Evolutionary conservation across 2,329 filamentous ascomycete genomes (phyloP), one percentile per base, ranked within the genome.

Genomic region (Microdochium bolleyi): DNA sequence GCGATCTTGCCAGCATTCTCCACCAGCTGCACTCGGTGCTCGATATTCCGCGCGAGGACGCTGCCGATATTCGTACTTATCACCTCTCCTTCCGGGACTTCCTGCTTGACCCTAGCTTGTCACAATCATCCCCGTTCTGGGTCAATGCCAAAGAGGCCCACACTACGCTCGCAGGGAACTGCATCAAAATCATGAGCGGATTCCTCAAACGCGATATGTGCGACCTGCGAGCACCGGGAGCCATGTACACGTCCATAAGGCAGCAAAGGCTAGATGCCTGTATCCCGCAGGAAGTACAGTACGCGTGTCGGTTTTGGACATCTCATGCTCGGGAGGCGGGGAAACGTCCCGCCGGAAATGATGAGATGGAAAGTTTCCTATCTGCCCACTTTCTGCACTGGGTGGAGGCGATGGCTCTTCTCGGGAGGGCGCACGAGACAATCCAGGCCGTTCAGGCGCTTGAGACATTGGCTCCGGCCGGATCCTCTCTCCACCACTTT

Each of bases 1-100:
- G 51, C 2, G 51, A 7, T 8, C 52, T 72, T 9, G 49, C 57
- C 8, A 22, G 50, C 9, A 58, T 52, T 11, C 55, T 70, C 11
- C 53, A 64, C 11, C 34, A 56, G 3, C 64, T 73, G 9, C 65
- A 71, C 53, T 68, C 70, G 0, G 63, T 72, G 4, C 50, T 74
- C 0, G 55, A 58, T 24, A 53, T 72, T 2, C 66, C 69, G 2
- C 50, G 50, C 3, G 32, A 55, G 11, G 1, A 52, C 9, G 49
- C 55, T 52, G 24, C 24, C 3, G 64, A 67, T 0, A 49, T 72
- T 3, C 60, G 58, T 16, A 53, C 67, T 0, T 59, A 67, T 2
- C 69, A 73, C 51, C 54, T 65, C 7, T 71, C 70, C 0, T 73
- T 73, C 48, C 63, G 64, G 2, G 68, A 73, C 53, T 71, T 70